phyloP scores from a whole-genome alignment of 345 rosid species.

The Nasturtium officinale region DNA sequence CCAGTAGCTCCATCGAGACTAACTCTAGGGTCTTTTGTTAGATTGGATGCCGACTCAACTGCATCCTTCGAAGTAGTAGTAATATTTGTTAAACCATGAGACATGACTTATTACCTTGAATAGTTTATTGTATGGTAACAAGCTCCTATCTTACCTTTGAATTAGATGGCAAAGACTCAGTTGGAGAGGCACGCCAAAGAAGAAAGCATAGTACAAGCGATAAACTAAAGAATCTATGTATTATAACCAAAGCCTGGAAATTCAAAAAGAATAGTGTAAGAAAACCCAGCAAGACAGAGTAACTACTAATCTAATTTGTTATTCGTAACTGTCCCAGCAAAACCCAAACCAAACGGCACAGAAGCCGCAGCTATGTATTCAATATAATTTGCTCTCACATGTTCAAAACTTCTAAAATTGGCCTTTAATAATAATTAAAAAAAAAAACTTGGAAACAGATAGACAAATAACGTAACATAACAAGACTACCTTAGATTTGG shows the following conservation, averaged over 20 bases:
- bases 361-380: neutral
- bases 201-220: constrained; percentile 73
- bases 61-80: constrained; percentile 50
- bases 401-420: neutral
- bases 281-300: neutral
- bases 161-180: constrained; percentile 46
- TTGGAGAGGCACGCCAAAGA: constrained; percentile 73
- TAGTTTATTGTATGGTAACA: neutral
- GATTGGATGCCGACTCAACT: constrained; percentile 43
- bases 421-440: neutral
- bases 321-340: neutral
- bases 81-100: constrained; percentile 23
- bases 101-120: neutral
- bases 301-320: neutral
- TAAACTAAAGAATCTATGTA: constrained; percentile 91
- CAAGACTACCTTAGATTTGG: constrained; percentile 68
- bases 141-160: constrained; percentile 52
- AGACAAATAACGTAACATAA: neutral
- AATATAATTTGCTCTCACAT: neutral
- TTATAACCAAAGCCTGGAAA: constrained; percentile 87
- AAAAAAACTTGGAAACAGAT: neutral
- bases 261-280: constrained; percentile 51
- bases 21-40: constrained; percentile 44
- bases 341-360: neutral
- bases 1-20: constrained; percentile 45